These are phyloP conservation scores for Chenopodium berlandieri DNA, from an alignment of 148 eudicot species.

Conservation along the genomic window DNA sequence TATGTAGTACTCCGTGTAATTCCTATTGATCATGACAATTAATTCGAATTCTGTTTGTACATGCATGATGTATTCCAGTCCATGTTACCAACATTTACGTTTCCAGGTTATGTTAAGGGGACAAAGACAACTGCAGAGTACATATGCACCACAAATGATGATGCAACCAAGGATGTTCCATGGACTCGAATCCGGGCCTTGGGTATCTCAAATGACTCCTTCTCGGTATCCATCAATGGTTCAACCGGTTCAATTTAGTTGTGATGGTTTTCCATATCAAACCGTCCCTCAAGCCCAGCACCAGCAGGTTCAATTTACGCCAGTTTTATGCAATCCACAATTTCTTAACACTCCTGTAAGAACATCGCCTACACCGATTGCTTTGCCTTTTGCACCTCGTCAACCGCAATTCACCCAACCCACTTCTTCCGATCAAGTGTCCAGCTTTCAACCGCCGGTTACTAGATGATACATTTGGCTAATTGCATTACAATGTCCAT, in stretches of 20 bases:
- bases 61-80: too few species aligned
- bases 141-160: background rate
- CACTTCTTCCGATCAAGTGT: background rate
- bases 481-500: too few species aligned
- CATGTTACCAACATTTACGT: too few species aligned
- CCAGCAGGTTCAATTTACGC: background rate
- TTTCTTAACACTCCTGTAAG: background rate
- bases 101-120: conserved; percentile 6
- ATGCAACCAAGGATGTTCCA: background rate
- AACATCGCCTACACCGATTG: background rate
- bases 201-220: background rate
- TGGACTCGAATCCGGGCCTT: background rate
- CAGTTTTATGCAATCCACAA: background rate
- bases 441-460: background rate
- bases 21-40: too few species aligned
- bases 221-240: background rate
- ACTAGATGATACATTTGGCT: background rate
- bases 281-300: background rate
- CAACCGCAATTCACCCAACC: background rate
- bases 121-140: background rate
- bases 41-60: too few species aligned
- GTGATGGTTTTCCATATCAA: background rate
- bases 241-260: background rate
- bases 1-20: too few species aligned
- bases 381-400: background rate